Conservation (phyloP, 768 basidiomycete genomes). For the Termitomyces bulborhizus region DNA sequence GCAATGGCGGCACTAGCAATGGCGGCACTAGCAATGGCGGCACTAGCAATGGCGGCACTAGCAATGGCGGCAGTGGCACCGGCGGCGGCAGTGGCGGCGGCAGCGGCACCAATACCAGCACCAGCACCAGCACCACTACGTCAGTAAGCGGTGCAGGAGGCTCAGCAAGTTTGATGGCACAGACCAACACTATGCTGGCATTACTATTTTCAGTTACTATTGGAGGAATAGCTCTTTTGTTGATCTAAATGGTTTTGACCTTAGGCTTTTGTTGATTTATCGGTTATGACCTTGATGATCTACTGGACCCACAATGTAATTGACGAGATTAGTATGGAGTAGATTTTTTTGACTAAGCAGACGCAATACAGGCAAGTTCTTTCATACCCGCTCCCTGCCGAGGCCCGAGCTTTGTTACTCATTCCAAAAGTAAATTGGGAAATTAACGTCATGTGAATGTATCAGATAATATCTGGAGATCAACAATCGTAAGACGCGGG, state of each 20-base stretch:
- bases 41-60: constrained; percentile 7
- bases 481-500: neutral
- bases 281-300: no score
- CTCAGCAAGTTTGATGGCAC: neutral
- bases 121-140: neutral
- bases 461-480: no score
- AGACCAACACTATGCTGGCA: neutral
- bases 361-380: no score
- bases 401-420: no score
- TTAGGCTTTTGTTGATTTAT: neutral
- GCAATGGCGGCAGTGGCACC: no score
- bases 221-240: constrained; percentile 1
- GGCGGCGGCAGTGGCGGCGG: no score
- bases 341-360: neutral
- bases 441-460: no score
- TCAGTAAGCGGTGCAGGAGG: neutral
- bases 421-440: no score
- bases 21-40: no score
- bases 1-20: no score
- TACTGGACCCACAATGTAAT: neutral
- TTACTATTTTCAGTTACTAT: neutral
- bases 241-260: neutral
- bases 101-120: neutral
- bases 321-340: neutral
- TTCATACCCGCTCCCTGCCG: no score